Base-by-base conservation (phyloP, 345 rosid species). In the Anastatica hierochuntica region DNA sequence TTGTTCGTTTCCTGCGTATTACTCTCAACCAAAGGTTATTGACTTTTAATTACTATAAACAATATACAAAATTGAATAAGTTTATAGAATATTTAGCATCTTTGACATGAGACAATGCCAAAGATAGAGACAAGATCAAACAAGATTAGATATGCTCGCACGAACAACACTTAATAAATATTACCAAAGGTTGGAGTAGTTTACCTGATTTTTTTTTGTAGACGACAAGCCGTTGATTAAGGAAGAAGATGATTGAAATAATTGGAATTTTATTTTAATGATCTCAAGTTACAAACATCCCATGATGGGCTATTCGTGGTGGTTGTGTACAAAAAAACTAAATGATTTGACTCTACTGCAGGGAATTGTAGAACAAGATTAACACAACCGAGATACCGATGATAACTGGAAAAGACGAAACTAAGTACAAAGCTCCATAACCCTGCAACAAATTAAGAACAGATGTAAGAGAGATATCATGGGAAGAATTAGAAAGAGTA, bases 351-450 rank as follows among this genome's bases (percentile, higher is more conserved):
- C 27, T 61, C 76, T 83, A 90, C 71, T 81, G 98, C 47, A 84
- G 94, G 49, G 98, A 92, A 69, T 92, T 92, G 68, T 84, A 90
- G 67, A 90, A 87, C 56, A 82, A 63, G 58, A 90, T 82, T 53
- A 90, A 68, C 15, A 90, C 90, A 38, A 84, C 98, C 12, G 95
- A 73, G 27, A 90, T 57, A 60, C 96, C 96, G 3, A 90, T 87
- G 79, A 92, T 81, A 37, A 92, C 74, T 3, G 98, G 96, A 58
- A 92, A 85, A 63, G 90, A 92, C 5, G 92, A 66, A 59, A 90
- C 90, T 70, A 84, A 80, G 72, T 90, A 90, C 31, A 90, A 67
- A 5, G 90, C 96, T 76, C 96, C 96, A 54, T 79, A 92, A 56
- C 98, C 98, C 98, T 87, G 94, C 62, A 77, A 59, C 3, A 39